These are phyloP conservation scores for Hyaloperonospora brassicae DNA, from an alignment of 352 stramenopile species.

Conservation along the genomic window DNA sequence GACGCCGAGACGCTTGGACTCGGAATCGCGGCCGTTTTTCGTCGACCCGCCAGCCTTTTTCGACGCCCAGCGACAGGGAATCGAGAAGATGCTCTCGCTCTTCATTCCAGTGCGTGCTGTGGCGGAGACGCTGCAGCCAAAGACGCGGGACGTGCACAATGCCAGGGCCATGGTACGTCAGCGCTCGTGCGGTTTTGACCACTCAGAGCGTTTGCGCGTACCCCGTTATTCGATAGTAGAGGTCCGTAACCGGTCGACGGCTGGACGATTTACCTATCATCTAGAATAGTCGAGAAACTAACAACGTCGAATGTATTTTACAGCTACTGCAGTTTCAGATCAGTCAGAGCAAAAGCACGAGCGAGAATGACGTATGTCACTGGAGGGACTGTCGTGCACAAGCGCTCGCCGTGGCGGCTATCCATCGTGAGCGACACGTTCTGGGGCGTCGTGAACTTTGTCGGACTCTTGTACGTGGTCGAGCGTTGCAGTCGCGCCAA, in stretches of 20 bases:
- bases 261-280: neutral
- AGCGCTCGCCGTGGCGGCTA: conserved; percentile 57
- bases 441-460: conserved; percentile 66
- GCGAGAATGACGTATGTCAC: conserved; percentile 53
- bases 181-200: conserved; percentile 9
- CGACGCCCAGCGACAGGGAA: conserved; percentile 68
- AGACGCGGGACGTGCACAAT: conserved; percentile 63
- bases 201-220: conserved; percentile 12
- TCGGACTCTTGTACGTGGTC: conserved; percentile 66
- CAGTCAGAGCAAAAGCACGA: neutral
- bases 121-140: conserved; percentile 32
- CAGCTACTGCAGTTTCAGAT: neutral
- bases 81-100: conserved; percentile 38
- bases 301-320: neutral
- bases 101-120: conserved; percentile 16
- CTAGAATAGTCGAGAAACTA: neutral
- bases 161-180: conserved; percentile 51
- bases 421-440: conserved; percentile 64
- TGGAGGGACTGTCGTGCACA: conserved; percentile 51
- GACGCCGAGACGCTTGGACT: conserved; percentile 93
- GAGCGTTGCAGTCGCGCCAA: neutral
- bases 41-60: conserved; percentile 96
- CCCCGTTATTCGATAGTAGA: neutral
- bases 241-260: neutral
- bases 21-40: conserved; percentile 96